Base-by-base conservation (phyloP, 164 flowering plant genomes). In the Vitis riparia region DNA sequence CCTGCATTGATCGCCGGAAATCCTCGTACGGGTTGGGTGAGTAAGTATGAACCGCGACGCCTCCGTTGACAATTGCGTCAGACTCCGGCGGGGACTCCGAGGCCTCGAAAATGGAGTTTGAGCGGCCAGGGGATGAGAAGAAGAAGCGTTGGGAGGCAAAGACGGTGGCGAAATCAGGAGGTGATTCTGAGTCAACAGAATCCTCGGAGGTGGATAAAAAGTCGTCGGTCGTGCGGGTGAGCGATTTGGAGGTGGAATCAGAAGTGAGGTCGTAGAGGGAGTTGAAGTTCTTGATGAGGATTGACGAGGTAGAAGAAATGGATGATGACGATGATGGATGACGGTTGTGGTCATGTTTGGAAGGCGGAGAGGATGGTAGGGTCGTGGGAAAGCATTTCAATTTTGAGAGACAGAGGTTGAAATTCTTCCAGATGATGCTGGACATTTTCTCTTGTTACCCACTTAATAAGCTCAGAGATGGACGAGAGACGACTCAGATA, bases 141-240 rank as follows among this genome's bases (percentile, higher is more conserved):
- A 92, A 92, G 84, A 92, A 89, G 56, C 97, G 91, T n/a, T 82
- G 85, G 50, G 92, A 86, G 65, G 94, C 85, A 55, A 78, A 82
- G n/a, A 78, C 60, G 70, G 86, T 62, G 80, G 97, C 73, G 67
- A 88, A 77, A 62, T 88, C 88, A 0, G 87, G 84, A 0, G 84
- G 74, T 9, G 74, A 27, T 14, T 73, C 75, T 49, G 29, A 1
- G 59, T 68, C 74, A 44, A 81, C 80, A 11, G 74, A 29, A 29
- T 73, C 75, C 56, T 68, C 57, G 64, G 75, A 29, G 71, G 75
- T 56, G 15, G 47, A 59, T 17, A 52, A 49, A 19, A 14, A n/a
- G 65, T 55, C 56, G 63, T 72, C 75, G 30, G 66, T 16, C 11
- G 71, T 32, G 72, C 37, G 37, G 55, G 72, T 62, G 59, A 4